These are phyloP conservation scores for Aspergillus nidulans DNA, from an alignment of 495 filamentous ascomycete species.

Conservation along the genomic window DNA sequence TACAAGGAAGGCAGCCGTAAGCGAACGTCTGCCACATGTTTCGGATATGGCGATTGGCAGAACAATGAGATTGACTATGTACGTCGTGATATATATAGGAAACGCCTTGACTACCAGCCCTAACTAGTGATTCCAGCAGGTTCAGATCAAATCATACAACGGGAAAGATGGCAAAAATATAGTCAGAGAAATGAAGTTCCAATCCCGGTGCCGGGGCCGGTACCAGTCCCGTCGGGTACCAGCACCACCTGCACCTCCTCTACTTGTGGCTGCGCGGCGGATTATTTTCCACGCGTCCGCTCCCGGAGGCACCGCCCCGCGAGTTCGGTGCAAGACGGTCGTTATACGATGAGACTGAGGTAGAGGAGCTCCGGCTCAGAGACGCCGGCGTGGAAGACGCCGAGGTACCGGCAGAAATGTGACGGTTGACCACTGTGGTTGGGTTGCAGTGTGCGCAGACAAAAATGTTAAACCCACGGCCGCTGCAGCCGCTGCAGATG, in stretches of 20 bases:
- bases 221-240: background rate
- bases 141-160: background rate
- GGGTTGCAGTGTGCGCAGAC: slow-evolving; percentile 36
- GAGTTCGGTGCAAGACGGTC: slow-evolving; percentile 5
- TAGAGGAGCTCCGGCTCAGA: slow-evolving; percentile 30
- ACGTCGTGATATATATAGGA: background rate
- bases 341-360: slow-evolving; percentile 24
- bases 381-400: slow-evolving; percentile 27
- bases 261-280: slow-evolving; percentile 12
- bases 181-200: background rate
- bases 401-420: slow-evolving; percentile 20
- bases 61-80: background rate
- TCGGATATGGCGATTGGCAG: background rate
- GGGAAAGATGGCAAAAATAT: background rate
- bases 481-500: slow-evolving; percentile 32
- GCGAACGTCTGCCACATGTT: background rate
- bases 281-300: slow-evolving; percentile 24
- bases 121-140: background rate
- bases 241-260: background rate
- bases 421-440: slow-evolving; percentile 17
- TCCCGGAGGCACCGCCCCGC: slow-evolving; percentile 16
- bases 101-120: background rate
- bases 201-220: background rate
- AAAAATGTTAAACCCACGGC: slow-evolving; percentile 36
- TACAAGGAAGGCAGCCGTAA: background rate